These are phyloP conservation scores for Backusella psychrophila DNA, from an alignment of 192 early-diverging fungal species.

Conservation along the genomic window DNA sequence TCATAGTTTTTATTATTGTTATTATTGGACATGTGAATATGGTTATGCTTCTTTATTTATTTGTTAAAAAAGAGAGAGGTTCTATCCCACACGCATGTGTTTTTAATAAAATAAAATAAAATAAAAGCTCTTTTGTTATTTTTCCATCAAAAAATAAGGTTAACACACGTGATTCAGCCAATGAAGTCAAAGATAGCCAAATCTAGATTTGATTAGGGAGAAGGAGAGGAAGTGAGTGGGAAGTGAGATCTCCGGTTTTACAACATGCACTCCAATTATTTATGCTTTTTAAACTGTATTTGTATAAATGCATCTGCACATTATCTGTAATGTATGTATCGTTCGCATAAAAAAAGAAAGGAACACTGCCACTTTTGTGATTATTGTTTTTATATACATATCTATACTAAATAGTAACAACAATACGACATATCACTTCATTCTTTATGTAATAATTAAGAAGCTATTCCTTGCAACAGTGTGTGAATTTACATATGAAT, in stretches of 20 bases:
- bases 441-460: neutral
- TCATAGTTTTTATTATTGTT: neutral
- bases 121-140: neutral
- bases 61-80: neutral
- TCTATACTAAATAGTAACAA: neutral
- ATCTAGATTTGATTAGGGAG: conserved; percentile 1
- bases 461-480: neutral
- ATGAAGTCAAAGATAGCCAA: neutral
- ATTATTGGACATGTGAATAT: neutral
- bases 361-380: neutral
- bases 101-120: neutral
- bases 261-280: neutral
- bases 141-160: neutral
- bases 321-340: neutral
- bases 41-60: neutral
- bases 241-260: neutral
- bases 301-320: neutral
- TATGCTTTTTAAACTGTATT: neutral
- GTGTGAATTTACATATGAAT: neutral
- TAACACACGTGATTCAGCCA: neutral
- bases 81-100: neutral
- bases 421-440: neutral
- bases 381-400: neutral
- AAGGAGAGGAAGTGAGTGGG: neutral
- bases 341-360: neutral